These are phyloP conservation scores for Cladobotryum protrusum DNA, from an alignment of 2,329 filamentous ascomycete species.

Conservation along the genomic window DNA sequence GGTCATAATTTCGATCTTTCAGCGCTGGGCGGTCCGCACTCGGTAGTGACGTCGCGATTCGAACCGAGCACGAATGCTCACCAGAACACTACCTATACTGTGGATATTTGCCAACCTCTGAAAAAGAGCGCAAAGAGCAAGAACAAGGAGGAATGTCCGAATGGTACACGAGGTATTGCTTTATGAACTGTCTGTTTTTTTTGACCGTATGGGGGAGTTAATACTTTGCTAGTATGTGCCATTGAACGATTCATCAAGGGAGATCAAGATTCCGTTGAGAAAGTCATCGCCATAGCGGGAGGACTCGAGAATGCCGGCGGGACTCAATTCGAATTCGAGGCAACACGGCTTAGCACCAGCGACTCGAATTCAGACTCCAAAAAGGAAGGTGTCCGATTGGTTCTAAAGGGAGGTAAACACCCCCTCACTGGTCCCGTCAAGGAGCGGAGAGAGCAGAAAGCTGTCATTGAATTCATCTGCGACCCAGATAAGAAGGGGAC, in stretches of 20 bases:
- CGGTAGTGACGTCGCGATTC: constrained; percentile 55
- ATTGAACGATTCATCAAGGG: constrained; percentile 55
- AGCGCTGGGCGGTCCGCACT: constrained; percentile 59
- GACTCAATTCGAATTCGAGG: constrained; percentile 55
- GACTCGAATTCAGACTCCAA: constrained; percentile 57
- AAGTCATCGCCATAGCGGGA: constrained; percentile 69
- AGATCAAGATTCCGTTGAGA: constrained; percentile 42
- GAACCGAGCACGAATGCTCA: constrained; percentile 45
- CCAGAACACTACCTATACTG: constrained; percentile 70
- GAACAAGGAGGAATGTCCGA: constrained; percentile 57
- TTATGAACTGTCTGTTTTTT: neutral
- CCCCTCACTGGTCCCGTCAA: constrained; percentile 44
- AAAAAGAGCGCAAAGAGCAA: constrained; percentile 52
- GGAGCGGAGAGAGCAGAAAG: constrained; percentile 57
- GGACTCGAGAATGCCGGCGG: constrained; percentile 56
- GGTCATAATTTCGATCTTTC: constrained; percentile 58
- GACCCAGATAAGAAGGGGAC: constrained; percentile 64
- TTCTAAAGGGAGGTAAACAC: constrained; percentile 56
- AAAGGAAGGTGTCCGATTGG: constrained; percentile 65
- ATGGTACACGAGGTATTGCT: constrained; percentile 57
- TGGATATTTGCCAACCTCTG: constrained; percentile 69
- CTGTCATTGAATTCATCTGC: constrained; percentile 81
- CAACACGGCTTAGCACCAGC: constrained; percentile 59
- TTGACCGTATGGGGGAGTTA: neutral
- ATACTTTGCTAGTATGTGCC: constrained; percentile 57